Conservation (phyloP, 306 rosid species). For the Mimosa bimucronata region DNA sequence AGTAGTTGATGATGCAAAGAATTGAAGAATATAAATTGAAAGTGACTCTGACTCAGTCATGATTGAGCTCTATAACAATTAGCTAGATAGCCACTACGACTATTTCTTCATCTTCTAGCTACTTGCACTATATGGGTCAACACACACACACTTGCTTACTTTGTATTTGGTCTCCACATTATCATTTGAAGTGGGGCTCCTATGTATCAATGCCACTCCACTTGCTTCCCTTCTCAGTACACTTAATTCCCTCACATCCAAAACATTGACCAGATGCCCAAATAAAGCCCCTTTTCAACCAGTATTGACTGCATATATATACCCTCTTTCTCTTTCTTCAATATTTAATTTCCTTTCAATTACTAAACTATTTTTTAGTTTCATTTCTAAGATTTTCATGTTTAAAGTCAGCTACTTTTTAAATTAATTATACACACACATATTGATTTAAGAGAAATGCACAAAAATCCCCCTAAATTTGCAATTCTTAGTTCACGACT, state of each 20-base stretch:
- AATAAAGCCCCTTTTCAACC: not conserved
- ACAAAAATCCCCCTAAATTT: no score
- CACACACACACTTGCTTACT: not conserved
- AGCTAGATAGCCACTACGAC: not conserved
- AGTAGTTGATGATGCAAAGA: no score
- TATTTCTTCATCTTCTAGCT: not conserved
- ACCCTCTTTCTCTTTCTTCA: not conserved
- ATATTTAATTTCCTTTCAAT: not conserved
- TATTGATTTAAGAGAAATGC: no score
- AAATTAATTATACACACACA: no score
- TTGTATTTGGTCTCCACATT: not conserved
- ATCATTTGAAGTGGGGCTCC: not conserved
- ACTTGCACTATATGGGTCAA: not conserved
- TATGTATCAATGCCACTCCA: not conserved
- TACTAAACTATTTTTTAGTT: no score
- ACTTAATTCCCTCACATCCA: not conserved
- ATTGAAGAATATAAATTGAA: slow-evolving; percentile 1
- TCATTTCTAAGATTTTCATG: no score
- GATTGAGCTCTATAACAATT: not conserved
- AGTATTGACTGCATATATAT: not conserved
- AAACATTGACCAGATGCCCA: not conserved
- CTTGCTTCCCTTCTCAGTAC: not conserved
- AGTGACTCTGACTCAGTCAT: not conserved
- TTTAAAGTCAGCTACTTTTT: not conserved
- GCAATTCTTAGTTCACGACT: no score